A percentile compares a stretch with the other conserved stretches of the same genome.
These are phyloP conservation scores for Daldinia loculata DNA, from an alignment of 495 filamentous ascomycete species.

Conservation along the genomic window DNA sequence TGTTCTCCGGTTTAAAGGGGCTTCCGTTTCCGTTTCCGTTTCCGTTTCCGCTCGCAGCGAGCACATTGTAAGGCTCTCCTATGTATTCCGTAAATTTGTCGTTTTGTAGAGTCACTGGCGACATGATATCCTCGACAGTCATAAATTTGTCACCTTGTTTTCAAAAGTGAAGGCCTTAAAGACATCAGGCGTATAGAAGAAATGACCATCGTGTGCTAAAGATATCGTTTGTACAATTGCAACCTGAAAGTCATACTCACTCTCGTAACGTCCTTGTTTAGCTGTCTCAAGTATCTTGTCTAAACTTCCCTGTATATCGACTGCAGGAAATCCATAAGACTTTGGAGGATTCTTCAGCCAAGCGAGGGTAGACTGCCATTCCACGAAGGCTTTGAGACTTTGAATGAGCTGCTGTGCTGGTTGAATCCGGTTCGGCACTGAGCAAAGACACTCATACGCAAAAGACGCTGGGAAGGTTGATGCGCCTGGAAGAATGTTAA, in stretches of 20 bases:
- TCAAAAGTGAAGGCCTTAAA: slow-evolving; percentile 44
- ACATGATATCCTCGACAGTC: slow-evolving; percentile 37
- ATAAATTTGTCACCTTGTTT: slow-evolving; percentile 44
- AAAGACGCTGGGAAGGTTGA: slow-evolving; percentile 42
- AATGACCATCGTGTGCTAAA: slow-evolving; percentile 61
- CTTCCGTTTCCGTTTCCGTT: slow-evolving; percentile 41
- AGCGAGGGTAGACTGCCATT: slow-evolving; percentile 53
- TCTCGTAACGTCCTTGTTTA: slow-evolving; percentile 48
- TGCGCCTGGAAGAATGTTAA: slow-evolving; percentile 22
- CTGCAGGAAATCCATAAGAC: slow-evolving; percentile 48
- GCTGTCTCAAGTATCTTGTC: slow-evolving; percentile 46
- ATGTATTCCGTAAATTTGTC: slow-evolving; percentile 46
- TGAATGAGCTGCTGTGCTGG: slow-evolving; percentile 45
- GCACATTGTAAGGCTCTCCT: slow-evolving; percentile 27
- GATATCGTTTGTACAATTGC: slow-evolving; percentile 52
- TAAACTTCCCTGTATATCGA: slow-evolving; percentile 53
- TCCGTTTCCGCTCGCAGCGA: slow-evolving; percentile 44
- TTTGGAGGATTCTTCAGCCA: slow-evolving; percentile 56
- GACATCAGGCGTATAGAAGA: slow-evolving; percentile 44
- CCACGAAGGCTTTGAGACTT: slow-evolving; percentile 47
- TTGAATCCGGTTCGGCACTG: slow-evolving; percentile 45
- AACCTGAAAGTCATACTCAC: slow-evolving; percentile 62
- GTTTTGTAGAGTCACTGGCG: slow-evolving; percentile 43
- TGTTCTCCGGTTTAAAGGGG: slow-evolving; percentile 45
- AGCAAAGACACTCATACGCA: slow-evolving; percentile 44